phyloP scores from a whole-genome alignment of 2,329 filamentous ascomycete species.

The Clonostachys chloroleuca region DNA sequence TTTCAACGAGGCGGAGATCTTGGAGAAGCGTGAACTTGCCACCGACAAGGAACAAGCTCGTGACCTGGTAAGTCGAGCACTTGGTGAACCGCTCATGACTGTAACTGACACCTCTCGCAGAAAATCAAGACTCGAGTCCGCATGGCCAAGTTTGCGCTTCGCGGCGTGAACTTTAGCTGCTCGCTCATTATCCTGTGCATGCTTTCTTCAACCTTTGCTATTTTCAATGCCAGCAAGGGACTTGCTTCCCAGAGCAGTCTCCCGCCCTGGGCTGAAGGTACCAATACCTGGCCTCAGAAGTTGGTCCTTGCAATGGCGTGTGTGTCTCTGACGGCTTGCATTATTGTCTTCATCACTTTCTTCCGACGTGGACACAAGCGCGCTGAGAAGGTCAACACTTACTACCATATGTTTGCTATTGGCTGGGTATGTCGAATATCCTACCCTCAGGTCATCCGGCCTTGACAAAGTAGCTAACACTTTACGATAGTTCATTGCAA shows the following conservation, averaged over 20 bases:
- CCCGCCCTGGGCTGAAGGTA: constrained; percentile 77
- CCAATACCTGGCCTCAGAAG: constrained; percentile 85
- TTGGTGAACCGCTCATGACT: background rate
- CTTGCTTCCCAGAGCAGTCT: constrained; percentile 75
- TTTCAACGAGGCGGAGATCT: constrained; percentile 76
- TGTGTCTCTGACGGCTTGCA: constrained; percentile 73
- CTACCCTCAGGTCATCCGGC: background rate
- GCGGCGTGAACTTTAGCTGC: constrained; percentile 94
- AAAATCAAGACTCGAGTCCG: constrained; percentile 90
- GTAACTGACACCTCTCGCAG: constrained; percentile 39
- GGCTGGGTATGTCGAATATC: constrained; percentile 51
- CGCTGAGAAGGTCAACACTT: constrained; percentile 89
- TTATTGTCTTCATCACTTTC: constrained; percentile 81
- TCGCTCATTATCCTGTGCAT: constrained; percentile 91
- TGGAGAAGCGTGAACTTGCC: constrained; percentile 77
- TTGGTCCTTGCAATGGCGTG: constrained; percentile 75
- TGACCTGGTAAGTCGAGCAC: constrained; percentile 67
- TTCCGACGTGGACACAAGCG: constrained; percentile 82
- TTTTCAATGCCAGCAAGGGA: constrained; percentile 83
- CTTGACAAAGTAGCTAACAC: constrained; percentile 4
- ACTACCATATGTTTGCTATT: constrained; percentile 92
- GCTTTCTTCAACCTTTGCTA: constrained; percentile 79
- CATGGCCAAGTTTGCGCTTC: constrained; percentile 91
- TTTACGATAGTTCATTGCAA: constrained; percentile 67
- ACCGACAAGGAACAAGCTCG: constrained; percentile 85